phyloP scores from a whole-genome alignment of 331 rosid genomes.

The Cucumis variabilis region DNA sequence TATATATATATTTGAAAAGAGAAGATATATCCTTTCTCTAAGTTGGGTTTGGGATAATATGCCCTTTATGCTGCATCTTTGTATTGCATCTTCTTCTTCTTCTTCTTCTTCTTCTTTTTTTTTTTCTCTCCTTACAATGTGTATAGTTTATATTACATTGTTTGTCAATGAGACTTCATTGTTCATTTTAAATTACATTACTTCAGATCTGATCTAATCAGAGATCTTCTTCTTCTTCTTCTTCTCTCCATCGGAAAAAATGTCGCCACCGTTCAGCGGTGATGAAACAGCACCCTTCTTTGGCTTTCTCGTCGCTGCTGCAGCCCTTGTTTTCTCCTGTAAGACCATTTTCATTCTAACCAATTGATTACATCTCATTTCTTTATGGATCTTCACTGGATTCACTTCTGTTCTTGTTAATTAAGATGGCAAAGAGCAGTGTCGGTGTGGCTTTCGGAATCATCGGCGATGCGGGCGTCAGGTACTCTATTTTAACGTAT shows the following conservation, averaged over 20 bases:
- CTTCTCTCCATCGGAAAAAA: conserved; percentile 23
- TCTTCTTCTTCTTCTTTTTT: too few species aligned
- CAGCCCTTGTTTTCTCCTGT: conserved; percentile 67
- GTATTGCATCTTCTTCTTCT: not conserved
- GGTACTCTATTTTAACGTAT: conserved; percentile 33
- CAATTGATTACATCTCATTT: not conserved
- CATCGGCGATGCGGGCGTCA: conserved; percentile 74
- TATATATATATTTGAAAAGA: too few species aligned
- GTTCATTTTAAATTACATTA: not conserved
- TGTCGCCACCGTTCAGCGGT: conserved; percentile 59
- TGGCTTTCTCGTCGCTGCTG: conserved; percentile 68
- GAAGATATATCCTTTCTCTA: too few species aligned
- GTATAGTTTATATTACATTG: not conserved
- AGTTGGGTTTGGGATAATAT: too few species aligned
- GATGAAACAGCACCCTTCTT: conserved; percentile 69
- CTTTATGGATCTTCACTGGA: not conserved
- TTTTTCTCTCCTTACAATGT: not conserved
- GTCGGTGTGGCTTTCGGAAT: conserved; percentile 52
- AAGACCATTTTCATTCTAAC: not conserved
- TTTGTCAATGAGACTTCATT: not conserved
- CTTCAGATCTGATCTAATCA: not conserved
- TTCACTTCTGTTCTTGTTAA: not conserved
- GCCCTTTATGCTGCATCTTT: not conserved
- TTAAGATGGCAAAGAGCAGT: conserved; percentile 33
- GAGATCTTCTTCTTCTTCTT: conserved; percentile 28